These are phyloP conservation scores for Penicillium pulvis DNA, from an alignment of 495 filamentous ascomycete genomes.

Conservation along the genomic window DNA sequence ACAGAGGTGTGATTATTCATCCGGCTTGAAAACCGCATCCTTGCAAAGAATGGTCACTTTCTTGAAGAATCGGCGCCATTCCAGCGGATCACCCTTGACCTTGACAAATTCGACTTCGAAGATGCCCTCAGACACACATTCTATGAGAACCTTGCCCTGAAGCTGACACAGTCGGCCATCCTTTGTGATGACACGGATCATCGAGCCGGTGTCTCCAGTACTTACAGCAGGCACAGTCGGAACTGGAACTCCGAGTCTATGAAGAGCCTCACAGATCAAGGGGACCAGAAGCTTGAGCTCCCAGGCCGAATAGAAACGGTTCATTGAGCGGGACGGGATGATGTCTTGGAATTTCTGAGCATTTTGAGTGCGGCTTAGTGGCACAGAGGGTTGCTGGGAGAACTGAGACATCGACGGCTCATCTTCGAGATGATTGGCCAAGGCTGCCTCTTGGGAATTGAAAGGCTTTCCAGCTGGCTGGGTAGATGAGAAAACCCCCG, in stretches of 20 bases:
- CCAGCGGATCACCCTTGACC: conserved; percentile 90
- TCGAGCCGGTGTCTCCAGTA: conserved; percentile 54
- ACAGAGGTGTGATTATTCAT: conserved; percentile 23
- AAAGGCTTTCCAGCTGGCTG: conserved; percentile 45
- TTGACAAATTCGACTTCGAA: conserved; percentile 93
- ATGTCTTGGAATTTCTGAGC: conserved; percentile 89
- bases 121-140: conserved; percentile 63
- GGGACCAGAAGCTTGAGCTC: conserved; percentile 76
- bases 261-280: conserved; percentile 76
- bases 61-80: conserved; percentile 98
- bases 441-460: conserved; percentile 33
- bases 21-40: conserved; percentile 68
- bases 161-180: conserved; percentile 80
- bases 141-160: conserved; percentile 81
- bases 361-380: conserved; percentile 79
- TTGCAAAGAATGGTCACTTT: conserved; percentile 80
- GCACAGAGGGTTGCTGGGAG: conserved; percentile 76
- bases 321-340: conserved; percentile 75
- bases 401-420: conserved; percentile 95
- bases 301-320: conserved; percentile 87
- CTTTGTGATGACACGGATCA: conserved; percentile 70
- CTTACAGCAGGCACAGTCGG: conserved; percentile 47
- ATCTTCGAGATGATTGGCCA: conserved; percentile 70
- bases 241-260: conserved; percentile 77
- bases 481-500: conserved; percentile 56